Conservation (phyloP, 352 stramenopile species). For the Phytophthora fragariaefolia region DNA sequence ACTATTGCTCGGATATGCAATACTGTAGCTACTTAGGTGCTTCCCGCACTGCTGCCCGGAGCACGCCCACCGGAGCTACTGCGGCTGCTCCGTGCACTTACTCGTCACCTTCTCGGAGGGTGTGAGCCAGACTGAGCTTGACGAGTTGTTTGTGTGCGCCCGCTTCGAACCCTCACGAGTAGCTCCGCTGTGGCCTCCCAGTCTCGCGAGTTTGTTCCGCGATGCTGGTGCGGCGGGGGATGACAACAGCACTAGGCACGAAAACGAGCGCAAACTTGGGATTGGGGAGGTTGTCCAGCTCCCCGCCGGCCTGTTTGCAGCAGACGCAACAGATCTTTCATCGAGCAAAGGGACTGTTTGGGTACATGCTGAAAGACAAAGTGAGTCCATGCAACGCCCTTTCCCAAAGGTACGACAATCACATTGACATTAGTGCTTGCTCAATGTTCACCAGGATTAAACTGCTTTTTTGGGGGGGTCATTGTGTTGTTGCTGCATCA, state of each 20-base stretch:
- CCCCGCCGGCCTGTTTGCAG: not conserved
- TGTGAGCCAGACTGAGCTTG: not conserved
- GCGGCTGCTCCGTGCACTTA: slow-evolving; percentile 42
- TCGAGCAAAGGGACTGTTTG: slow-evolving; percentile 12
- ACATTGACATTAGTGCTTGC: too few relatives aligned
- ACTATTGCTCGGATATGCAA: too few relatives aligned
- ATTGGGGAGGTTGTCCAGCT: not conserved
- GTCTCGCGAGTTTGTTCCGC: slow-evolving; percentile 4
- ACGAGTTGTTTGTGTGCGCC: slow-evolving; percentile 32
- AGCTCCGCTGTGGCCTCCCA: slow-evolving; percentile 8
- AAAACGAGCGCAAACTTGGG: not conserved
- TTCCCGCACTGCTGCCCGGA: slow-evolving; percentile 51
- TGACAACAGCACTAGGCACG: not conserved
- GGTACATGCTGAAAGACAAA: slow-evolving; percentile 30
- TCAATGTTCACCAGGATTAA: too few relatives aligned
- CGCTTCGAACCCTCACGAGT: slow-evolving; percentile 34
- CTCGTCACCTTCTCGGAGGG: slow-evolving; percentile 26
- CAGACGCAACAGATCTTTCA: not conserved
- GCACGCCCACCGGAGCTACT: slow-evolving; percentile 42
- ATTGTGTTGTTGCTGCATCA: too few relatives aligned
- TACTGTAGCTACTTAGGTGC: slow-evolving; percentile 33
- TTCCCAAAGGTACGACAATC: slow-evolving; percentile 19
- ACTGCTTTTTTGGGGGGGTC: too few relatives aligned
- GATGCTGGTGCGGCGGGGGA: not conserved
- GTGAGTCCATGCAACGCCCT: slow-evolving; percentile 26